Percentiles rank a stretch among this genome's conserved stretches.
These are phyloP conservation scores for Colletotrichum salicis DNA, from an alignment of 2,329 filamentous ascomycete species.

Conservation along the genomic window DNA sequence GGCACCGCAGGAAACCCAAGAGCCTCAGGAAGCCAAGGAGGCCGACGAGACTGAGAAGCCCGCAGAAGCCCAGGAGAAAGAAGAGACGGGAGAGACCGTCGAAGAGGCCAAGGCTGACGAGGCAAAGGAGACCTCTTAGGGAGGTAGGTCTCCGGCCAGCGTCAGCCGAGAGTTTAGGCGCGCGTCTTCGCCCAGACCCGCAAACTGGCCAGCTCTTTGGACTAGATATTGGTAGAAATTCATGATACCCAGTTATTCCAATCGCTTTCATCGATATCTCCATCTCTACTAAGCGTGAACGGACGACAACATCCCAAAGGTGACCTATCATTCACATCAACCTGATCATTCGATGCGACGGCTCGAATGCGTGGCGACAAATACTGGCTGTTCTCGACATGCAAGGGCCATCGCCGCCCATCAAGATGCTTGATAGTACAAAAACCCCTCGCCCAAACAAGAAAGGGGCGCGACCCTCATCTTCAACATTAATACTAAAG, in stretches of 20 bases:
- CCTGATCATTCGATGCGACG: not conserved
- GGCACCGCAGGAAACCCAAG: not conserved
- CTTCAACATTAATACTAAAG: too few relatives aligned
- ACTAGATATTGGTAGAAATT: conserved; percentile 10
- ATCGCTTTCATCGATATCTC: not conserved
- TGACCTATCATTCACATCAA: not conserved
- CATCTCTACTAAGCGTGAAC: not conserved
- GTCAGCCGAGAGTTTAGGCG: not conserved
- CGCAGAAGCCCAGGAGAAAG: not conserved
- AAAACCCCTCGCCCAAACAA: not conserved
- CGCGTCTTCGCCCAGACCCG: not conserved
- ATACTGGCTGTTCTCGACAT: not conserved
- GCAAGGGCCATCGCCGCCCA: not conserved
- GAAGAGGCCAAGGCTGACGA: not conserved
- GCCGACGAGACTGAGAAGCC: not conserved
- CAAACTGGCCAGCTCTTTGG: not conserved
- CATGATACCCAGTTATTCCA: conserved; percentile 25
- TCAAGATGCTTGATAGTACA: not conserved
- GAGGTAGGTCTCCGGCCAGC: not conserved
- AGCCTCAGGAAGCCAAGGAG: not conserved
- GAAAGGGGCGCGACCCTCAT: not conserved
- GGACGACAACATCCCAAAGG: not conserved
- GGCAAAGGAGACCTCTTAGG: not conserved
- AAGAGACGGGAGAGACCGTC: not conserved
- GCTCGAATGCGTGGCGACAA: not conserved